Percentiles rank a stretch among this genome's conserved stretches.
Conservation (phyloP, 2,329 filamentous ascomycete species). For the Tolypocladium sp. region DNA sequence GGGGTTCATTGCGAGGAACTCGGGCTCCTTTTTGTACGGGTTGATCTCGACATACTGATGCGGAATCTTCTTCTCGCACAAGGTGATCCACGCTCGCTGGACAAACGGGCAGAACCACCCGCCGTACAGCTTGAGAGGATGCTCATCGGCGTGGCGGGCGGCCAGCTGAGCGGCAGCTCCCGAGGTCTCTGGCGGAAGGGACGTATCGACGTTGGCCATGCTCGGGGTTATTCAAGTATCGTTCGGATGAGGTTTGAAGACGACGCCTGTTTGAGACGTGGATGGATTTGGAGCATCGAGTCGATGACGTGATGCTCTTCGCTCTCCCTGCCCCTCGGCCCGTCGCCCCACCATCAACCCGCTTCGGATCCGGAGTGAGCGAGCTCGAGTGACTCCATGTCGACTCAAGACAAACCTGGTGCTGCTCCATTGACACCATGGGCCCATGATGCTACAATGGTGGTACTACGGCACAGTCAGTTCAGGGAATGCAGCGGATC, state of each 20-base stretch:
- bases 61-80: conserved; percentile 63
- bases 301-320: neutral
- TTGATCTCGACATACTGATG: conserved; percentile 74
- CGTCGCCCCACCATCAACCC: neutral
- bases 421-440: no score
- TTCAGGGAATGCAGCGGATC: no score
- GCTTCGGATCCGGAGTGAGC: neutral
- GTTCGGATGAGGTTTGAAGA: neutral
- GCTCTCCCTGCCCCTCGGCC: neutral
- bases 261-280: neutral
- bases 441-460: no score
- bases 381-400: neutral
- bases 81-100: conserved; percentile 63
- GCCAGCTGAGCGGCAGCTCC: conserved; percentile 41
- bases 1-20: conserved; percentile 63
- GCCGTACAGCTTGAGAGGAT: conserved; percentile 57
- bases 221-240: neutral
- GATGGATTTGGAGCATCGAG: neutral
- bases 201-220: conserved; percentile 40
- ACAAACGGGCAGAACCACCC: conserved; percentile 69
- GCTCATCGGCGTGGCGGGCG: conserved; percentile 32
- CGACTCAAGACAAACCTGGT: no score
- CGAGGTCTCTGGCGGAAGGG: conserved; percentile 34
- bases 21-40: conserved; percentile 63
- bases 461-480: no score